Percentiles rank a stretch among this genome's conserved stretches.
Conservation (phyloP, 768 basidiomycete genomes). For the Trametes gibbosa region DNA sequence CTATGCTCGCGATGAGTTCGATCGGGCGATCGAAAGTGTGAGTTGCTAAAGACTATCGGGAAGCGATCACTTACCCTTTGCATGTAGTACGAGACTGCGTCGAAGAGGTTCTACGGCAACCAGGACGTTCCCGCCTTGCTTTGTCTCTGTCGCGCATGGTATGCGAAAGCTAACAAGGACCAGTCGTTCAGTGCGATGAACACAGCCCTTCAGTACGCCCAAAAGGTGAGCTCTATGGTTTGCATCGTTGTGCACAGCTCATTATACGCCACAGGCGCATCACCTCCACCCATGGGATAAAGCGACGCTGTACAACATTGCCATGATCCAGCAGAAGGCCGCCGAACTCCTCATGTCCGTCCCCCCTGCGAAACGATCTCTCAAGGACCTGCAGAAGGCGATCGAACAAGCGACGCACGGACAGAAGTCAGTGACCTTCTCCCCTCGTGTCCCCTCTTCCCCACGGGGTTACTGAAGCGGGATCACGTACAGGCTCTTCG, state of each 20-base stretch:
- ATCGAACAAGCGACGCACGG: constrained; percentile 82
- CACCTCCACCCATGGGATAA: constrained; percentile 87
- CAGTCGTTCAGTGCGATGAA: constrained; percentile 80
- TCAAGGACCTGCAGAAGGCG: constrained; percentile 75
- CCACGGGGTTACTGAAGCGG: neutral
- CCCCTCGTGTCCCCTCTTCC: neutral
- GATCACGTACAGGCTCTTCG: constrained; percentile 62
- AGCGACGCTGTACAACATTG: constrained; percentile 90
- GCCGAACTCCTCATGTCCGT: constrained; percentile 85
- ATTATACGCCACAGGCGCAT: constrained; percentile 55
- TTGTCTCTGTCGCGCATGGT: constrained; percentile 91
- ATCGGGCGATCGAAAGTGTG: constrained; percentile 94
- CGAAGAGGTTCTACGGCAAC: constrained; percentile 68
- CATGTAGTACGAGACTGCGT: constrained; percentile 87
- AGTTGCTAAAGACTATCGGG: constrained; percentile 27
- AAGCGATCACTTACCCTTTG: constrained; percentile 2
- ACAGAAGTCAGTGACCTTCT: constrained; percentile 61
- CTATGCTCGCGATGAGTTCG: constrained; percentile 90
- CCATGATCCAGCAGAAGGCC: constrained; percentile 97
- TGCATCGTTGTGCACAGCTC: neutral
- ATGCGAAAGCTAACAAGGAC: constrained; percentile 89
- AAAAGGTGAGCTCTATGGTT: constrained; percentile 49
- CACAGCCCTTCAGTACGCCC: constrained; percentile 80
- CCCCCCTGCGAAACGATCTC: constrained; percentile 68
- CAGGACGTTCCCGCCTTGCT: constrained; percentile 75